Percentiles rank a stretch among this genome's conserved stretches.
Conservation (phyloP, 2,329 filamentous ascomycete genomes). For the Fragosphaeria purpurea region DNA sequence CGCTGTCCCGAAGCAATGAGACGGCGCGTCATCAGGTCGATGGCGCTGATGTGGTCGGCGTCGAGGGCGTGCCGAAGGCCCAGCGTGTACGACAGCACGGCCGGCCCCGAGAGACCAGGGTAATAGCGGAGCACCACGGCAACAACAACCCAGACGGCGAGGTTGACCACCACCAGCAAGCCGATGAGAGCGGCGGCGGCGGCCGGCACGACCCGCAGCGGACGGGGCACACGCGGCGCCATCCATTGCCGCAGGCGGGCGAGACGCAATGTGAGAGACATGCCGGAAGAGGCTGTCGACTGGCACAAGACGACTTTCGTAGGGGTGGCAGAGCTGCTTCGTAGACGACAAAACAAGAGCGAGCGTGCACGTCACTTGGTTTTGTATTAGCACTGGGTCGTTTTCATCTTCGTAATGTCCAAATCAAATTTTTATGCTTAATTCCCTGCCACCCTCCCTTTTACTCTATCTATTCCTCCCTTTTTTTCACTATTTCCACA, state of each 20-base stretch:
- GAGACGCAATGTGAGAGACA: too few species aligned
- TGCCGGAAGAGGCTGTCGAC: too few species aligned
- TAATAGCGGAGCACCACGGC: conserved; percentile 44
- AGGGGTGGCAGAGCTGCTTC: too few species aligned
- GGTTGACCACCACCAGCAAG: conserved; percentile 40
- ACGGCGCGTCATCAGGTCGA: conserved; percentile 88
- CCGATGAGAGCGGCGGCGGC: conserved; percentile 38
- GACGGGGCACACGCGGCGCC: conserved; percentile 15
- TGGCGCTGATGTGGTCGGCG: conserved; percentile 80
- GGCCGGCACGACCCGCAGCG: conserved; percentile 20
- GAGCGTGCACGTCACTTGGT: too few species aligned
- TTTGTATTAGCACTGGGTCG: too few species aligned
- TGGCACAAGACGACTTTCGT: too few species aligned
- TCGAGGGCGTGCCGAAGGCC: conserved; percentile 92
- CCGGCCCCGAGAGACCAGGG: conserved; percentile 61
- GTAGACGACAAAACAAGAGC: too few species aligned
- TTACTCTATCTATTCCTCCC: too few species aligned
- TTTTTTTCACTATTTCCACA: too few species aligned
- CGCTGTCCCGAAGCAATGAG: conserved; percentile 76
- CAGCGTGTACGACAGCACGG: conserved; percentile 77
- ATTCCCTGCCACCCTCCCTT: too few species aligned
- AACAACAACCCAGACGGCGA: conserved; percentile 42
- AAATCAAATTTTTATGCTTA: too few species aligned
- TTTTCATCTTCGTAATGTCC: too few species aligned
- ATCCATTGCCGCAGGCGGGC: background rate